A percentile compares a stretch with the other conserved stretches of the same genome.
Evolutionary conservation across 768 basidiomycete species (phyloP).

Genomic region (Lactarius tabidus): DNA sequence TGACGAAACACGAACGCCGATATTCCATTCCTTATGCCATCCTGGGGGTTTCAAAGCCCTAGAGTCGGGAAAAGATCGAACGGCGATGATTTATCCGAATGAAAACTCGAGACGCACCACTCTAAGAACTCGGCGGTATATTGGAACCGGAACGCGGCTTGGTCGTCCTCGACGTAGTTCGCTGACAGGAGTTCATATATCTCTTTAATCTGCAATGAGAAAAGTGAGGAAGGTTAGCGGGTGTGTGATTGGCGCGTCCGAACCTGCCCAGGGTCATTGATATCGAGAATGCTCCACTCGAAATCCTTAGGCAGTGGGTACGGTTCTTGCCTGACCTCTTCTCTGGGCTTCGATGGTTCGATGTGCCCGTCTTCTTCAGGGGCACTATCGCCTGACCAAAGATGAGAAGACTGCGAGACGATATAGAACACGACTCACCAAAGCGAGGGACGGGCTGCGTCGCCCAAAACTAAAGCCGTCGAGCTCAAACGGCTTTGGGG

Average conservation of each 20-base stretch:
- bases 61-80: not conserved
- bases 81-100: not conserved
- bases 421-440: slow-evolving; percentile 39
- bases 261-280: slow-evolving; percentile 73
- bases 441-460: slow-evolving; percentile 96
- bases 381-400: slow-evolving; percentile 51
- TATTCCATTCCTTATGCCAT: slow-evolving; percentile 90
- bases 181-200: slow-evolving; percentile 86
- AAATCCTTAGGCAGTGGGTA: slow-evolving; percentile 89
- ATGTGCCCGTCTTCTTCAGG: slow-evolving; percentile 81
- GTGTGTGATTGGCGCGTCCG: slow-evolving; percentile 14
- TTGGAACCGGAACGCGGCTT: slow-evolving; percentile 92
- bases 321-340: slow-evolving; percentile 84
- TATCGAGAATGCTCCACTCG: slow-evolving; percentile 82
- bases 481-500: slow-evolving; percentile 10
- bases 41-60: slow-evolving; percentile 98
- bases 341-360: slow-evolving; percentile 69
- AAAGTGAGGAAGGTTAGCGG: slow-evolving; percentile 4
- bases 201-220: slow-evolving; percentile 68
- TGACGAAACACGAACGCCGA: slow-evolving; percentile 87
- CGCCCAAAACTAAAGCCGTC: slow-evolving; percentile 75
- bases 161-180: slow-evolving; percentile 96
- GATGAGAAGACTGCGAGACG: slow-evolving; percentile 9
- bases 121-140: slow-evolving; percentile 92
- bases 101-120: slow-evolving; percentile 52